Percentiles rank a stretch among this genome's conserved stretches.
phyloP scores from a whole-genome alignment of 257 asterid species.

The Solanum sejunctum region DNA sequence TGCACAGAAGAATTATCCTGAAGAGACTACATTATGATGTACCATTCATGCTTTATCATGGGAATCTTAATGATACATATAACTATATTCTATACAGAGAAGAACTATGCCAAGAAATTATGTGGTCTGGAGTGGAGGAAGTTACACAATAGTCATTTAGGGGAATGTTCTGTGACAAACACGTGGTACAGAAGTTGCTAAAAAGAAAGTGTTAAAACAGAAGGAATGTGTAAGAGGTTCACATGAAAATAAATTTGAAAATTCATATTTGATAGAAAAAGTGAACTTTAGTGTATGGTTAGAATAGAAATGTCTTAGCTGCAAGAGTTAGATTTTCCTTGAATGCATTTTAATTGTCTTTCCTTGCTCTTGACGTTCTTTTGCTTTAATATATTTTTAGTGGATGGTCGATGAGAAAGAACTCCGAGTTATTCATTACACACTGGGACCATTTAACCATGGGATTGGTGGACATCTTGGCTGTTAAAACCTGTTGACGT shows the following conservation, averaged over 20 bases:
- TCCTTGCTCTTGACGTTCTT: background rate
- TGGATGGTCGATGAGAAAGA: slow-evolving; percentile 97
- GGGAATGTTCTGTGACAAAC: background rate
- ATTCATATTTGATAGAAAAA: background rate
- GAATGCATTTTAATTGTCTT: background rate
- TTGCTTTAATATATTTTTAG: slow-evolving; percentile 27
- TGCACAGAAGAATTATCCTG: background rate
- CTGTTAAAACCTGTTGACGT: slow-evolving; percentile 92
- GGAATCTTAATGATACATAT: background rate
- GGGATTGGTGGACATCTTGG: slow-evolving; percentile 99
- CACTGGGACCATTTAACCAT: slow-evolving; percentile 97
- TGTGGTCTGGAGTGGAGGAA: background rate
- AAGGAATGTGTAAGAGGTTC: background rate
- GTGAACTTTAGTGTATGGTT: background rate
- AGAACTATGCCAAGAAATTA: background rate
- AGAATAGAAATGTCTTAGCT: background rate
- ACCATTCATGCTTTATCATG: background rate
- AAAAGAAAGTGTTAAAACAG: background rate
- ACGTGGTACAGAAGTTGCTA: background rate
- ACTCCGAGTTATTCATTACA: slow-evolving; percentile 90
- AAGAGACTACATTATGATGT: background rate
- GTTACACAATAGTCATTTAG: background rate
- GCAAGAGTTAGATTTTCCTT: background rate
- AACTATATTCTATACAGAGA: background rate
- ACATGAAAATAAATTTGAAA: background rate